A percentile compares a stretch with the other conserved stretches of the same genome.
Conservation (phyloP, 2,329 filamentous ascomycete species). For the Mycocentrospora acerina region DNA sequence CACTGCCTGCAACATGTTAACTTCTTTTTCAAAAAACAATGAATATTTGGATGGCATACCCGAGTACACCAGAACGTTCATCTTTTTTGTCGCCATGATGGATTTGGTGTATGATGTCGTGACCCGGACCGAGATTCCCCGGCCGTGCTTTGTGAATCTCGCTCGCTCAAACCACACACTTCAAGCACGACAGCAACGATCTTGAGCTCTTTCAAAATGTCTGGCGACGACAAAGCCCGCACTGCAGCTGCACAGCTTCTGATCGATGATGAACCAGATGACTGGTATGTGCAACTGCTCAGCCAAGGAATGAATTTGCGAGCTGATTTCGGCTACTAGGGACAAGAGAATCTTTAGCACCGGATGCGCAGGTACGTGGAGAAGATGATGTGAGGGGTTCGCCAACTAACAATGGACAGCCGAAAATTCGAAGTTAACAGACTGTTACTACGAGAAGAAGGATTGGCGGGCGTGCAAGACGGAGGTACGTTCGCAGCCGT, state of each 20-base stretch:
- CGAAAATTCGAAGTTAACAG: constrained; percentile 86
- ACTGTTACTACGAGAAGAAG: constrained; percentile 94
- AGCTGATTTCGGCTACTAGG: constrained; percentile 54
- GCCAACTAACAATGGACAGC: constrained; percentile 51
- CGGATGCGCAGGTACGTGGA: constrained; percentile 75
- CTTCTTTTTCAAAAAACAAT: neutral
- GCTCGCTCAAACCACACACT: constrained; percentile 3
- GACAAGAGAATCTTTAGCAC: constrained; percentile 98
- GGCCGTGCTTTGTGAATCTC: constrained; percentile 24
- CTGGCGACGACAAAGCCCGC: constrained; percentile 55
- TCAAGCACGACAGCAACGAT: constrained; percentile 5
- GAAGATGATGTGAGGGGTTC: neutral
- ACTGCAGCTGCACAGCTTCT: constrained; percentile 44
- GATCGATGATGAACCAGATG: constrained; percentile 87
- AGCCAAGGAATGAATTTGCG: constrained; percentile 17
- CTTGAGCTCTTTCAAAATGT: constrained; percentile 47
- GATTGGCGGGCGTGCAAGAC: constrained; percentile 88
- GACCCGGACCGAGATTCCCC: constrained; percentile 31
- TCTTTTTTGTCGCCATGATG: constrained; percentile 65
- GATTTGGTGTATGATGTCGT: constrained; percentile 18
- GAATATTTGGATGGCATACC: constrained; percentile 53
- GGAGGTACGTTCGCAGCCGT: constrained; percentile 71
- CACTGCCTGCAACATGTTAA: constrained; percentile 62
- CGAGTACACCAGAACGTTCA: constrained; percentile 93
- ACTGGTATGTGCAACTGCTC: constrained; percentile 67